Conservation (phyloP, 2,329 filamentous ascomycete species). For the Lachnellula subtilissima region DNA sequence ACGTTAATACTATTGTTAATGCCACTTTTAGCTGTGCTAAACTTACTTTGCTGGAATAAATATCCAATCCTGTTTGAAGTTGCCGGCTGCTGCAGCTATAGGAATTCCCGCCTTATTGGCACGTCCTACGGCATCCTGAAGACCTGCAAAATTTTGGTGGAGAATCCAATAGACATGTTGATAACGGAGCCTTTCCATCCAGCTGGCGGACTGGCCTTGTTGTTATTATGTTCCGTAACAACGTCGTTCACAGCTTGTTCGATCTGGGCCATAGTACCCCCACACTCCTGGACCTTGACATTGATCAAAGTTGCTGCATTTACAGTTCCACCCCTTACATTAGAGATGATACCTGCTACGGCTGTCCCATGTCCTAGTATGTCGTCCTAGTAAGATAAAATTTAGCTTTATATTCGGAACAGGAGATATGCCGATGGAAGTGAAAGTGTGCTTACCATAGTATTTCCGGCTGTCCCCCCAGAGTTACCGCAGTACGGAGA, state of each 20-base stretch:
- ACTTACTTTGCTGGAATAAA: not conserved
- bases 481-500: not conserved
- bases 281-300: slow-evolving; percentile 1
- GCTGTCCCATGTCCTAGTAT: not conserved
- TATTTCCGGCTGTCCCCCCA: not conserved
- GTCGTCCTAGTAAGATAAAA: not conserved
- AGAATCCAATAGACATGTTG: slow-evolving; percentile 1
- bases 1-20: not conserved
- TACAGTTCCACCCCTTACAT: not conserved
- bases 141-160: not conserved
- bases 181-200: slow-evolving; percentile 1
- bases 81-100: not conserved
- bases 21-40: not conserved
- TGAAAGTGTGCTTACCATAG: not conserved
- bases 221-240: not conserved
- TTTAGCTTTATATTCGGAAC: too few species aligned
- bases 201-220: not conserved
- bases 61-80: not conserved
- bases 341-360: slow-evolving; percentile 1
- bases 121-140: not conserved
- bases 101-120: not conserved
- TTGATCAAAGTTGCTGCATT: not conserved
- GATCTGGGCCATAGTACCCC: not conserved
- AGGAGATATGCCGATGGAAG: not conserved
- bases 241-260: not conserved